Evolutionary conservation across 192 early-diverging fungal genomes (phyloP).

Genomic region (Phlyctochytrium planicorne): DNA sequence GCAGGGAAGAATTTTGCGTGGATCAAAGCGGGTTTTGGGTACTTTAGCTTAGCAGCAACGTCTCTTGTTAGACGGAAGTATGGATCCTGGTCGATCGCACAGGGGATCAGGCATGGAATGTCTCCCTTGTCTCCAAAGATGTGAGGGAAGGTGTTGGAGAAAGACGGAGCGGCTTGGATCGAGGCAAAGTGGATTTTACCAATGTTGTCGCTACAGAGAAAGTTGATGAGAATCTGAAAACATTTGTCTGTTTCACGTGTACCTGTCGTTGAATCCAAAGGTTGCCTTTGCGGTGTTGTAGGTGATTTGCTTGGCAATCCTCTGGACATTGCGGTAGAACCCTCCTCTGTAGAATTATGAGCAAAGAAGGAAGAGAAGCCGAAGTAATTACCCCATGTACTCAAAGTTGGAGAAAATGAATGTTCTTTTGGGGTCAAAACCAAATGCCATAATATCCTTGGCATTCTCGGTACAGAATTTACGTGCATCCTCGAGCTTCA

Average conservation of each 20-base stretch:
- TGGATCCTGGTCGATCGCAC: conserved; percentile 98
- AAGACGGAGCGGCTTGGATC: conserved; percentile 91
- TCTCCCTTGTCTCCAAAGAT: conserved; percentile 90
- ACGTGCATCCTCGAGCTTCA: conserved; percentile 79
- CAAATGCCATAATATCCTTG: conserved; percentile 91
- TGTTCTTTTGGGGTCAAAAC: conserved; percentile 93
- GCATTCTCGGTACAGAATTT: conserved; percentile 79
- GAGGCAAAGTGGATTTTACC: conserved; percentile 94
- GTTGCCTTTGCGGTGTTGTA: conserved; percentile 75
- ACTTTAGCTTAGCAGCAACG: conserved; percentile 87
- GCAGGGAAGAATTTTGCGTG: conserved; percentile 96
- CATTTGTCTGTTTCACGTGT: too few species aligned
- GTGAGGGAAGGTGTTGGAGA: conserved; percentile 92
- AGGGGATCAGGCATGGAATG: conserved; percentile 95
- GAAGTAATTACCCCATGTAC: conserved; percentile 71
- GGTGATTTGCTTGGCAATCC: conserved; percentile 86
- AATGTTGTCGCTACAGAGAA: conserved; percentile 67
- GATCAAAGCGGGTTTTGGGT: conserved; percentile 91
- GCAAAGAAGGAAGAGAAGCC: conserved; percentile 1
- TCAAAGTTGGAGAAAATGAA: conserved; percentile 95
- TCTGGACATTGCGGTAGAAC: conserved; percentile 92
- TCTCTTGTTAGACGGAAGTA: conserved; percentile 98
- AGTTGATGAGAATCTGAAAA: not conserved
- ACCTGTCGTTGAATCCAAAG: conserved; percentile 89
- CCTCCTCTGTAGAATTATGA: conserved; percentile 57